phyloP scores from a whole-genome alignment of 352 stramenopile genomes.

The Globisporangium paddicum region DNA sequence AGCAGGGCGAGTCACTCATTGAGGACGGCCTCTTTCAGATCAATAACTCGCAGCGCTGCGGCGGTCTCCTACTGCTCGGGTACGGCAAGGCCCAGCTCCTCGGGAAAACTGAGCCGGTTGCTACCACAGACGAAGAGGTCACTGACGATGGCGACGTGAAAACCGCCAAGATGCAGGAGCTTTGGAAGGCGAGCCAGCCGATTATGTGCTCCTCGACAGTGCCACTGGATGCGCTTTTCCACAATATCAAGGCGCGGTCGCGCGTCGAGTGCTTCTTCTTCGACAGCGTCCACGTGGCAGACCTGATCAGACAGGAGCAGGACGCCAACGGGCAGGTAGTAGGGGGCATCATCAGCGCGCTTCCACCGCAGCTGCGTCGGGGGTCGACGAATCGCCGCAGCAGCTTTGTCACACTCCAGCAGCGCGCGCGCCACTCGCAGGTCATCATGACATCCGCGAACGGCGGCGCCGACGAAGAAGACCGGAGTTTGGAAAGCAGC shows the following conservation, averaged over 20 bases:
- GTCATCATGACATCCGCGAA: conserved; percentile 22
- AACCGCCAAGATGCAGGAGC: conserved; percentile 13
- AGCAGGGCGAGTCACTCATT: conserved; percentile 36
- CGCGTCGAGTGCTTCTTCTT: conserved; percentile 60
- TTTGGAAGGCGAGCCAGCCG: conserved; percentile 31
- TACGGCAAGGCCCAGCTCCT: conserved; percentile 25
- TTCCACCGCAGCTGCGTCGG: background rate
- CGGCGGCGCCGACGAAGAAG: conserved; percentile 14
- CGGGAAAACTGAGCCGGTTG: conserved; percentile 5
- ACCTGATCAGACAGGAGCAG: conserved; percentile 4
- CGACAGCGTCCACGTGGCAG: conserved; percentile 25
- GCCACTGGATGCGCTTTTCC: conserved; percentile 15
- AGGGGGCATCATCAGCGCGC: conserved; percentile 4
- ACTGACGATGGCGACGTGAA: conserved; percentile 8
- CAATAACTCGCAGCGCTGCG: conserved; percentile 16
- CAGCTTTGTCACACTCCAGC: conserved; percentile 8
- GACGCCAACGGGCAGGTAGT: conserved; percentile 8
- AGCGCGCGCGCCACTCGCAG: conserved; percentile 26
- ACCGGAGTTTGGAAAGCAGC: conserved; percentile 24
- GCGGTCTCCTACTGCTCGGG: conserved; percentile 28
- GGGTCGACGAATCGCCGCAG: conserved; percentile 9
- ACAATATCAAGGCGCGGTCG: conserved; percentile 34
- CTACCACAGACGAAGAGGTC: background rate
- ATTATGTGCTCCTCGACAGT: conserved; percentile 18
- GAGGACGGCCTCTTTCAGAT: conserved; percentile 27